Conservation (phyloP, 345 rosid species). For the Citrus reticulata region DNA sequence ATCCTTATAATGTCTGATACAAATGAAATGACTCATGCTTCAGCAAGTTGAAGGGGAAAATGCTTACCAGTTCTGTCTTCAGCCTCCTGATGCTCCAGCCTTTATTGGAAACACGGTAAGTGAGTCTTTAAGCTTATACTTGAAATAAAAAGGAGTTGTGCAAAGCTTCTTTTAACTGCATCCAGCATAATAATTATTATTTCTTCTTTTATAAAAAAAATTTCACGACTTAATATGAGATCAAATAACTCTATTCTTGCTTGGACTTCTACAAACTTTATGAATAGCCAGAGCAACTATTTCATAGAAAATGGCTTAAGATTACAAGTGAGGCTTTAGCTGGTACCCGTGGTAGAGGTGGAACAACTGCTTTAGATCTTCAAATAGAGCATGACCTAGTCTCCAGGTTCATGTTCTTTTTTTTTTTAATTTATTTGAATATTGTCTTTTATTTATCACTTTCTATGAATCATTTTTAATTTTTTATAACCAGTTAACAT, state of each 20-base stretch:
- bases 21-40: not conserved
- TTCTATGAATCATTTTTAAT: not conserved
- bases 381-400: conserved; percentile 75
- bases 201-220: not conserved
- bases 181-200: not conserved
- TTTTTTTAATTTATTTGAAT: not conserved
- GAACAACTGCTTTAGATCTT: conserved; percentile 54
- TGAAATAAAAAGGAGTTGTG: not conserved
- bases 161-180: not conserved
- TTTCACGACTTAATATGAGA: not conserved
- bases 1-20: not conserved
- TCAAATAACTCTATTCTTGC: conserved; percentile 22
- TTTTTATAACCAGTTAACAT: not conserved
- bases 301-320: conserved; percentile 64
- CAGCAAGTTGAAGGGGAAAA: conserved; percentile 75
- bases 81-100: conserved; percentile 85
- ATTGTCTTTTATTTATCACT: not conserved
- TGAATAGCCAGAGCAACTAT: conserved; percentile 96
- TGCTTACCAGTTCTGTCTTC: conserved; percentile 87
- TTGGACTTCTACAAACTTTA: conserved; percentile 43
- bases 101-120: conserved; percentile 88
- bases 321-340: conserved; percentile 85
- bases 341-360: conserved; percentile 85
- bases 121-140: not conserved
- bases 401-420: conserved; percentile 46